A percentile compares a stretch with the other conserved stretches of the same genome.
These are phyloP conservation scores for Martensiomyces pterosporus DNA, from an alignment of 192 early-diverging fungal genomes.

Conservation along the genomic window DNA sequence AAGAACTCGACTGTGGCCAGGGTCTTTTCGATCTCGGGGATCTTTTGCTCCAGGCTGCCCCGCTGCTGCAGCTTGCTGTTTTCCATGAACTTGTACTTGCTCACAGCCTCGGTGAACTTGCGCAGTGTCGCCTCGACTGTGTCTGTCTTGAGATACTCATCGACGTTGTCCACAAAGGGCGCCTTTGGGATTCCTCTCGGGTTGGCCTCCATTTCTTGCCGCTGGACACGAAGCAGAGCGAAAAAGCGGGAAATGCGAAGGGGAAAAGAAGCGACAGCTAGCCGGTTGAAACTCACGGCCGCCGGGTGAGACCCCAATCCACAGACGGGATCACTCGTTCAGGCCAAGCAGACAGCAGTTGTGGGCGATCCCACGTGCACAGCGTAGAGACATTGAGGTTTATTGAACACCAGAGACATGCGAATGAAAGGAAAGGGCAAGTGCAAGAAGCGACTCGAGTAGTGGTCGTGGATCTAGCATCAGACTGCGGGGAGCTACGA, in stretches of 20 bases:
- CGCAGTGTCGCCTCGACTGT: conserved; percentile 79
- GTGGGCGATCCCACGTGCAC: too few relatives aligned
- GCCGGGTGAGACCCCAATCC: too few relatives aligned
- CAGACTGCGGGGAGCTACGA: conserved; percentile 39
- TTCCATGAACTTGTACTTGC: conserved; percentile 99
- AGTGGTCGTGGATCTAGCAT: too few relatives aligned
- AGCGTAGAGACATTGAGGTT: too few relatives aligned
- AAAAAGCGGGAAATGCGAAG: too few relatives aligned
- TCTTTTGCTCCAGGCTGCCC: conserved; percentile 80
- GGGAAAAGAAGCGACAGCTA: too few relatives aligned
- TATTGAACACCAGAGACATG: too few relatives aligned
- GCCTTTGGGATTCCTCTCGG: conserved; percentile 93
- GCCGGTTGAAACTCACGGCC: too few relatives aligned
- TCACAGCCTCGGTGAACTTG: conserved; percentile 90
- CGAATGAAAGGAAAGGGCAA: not conserved
- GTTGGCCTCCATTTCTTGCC: conserved; percentile 66
- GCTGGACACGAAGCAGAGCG: too few relatives aligned
- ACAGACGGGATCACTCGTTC: too few relatives aligned
- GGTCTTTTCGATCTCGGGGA: conserved; percentile 95
- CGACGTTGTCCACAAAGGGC: conserved; percentile 92
- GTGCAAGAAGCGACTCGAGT: too few relatives aligned
- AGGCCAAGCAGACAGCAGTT: too few relatives aligned
- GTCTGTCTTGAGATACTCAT: conserved; percentile 72
- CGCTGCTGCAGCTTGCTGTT: conserved; percentile 81
- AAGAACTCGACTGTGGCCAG: conserved; percentile 82